Conservation (phyloP, 805 yeast genomes). For the Myxozyma sirexii region DNA sequence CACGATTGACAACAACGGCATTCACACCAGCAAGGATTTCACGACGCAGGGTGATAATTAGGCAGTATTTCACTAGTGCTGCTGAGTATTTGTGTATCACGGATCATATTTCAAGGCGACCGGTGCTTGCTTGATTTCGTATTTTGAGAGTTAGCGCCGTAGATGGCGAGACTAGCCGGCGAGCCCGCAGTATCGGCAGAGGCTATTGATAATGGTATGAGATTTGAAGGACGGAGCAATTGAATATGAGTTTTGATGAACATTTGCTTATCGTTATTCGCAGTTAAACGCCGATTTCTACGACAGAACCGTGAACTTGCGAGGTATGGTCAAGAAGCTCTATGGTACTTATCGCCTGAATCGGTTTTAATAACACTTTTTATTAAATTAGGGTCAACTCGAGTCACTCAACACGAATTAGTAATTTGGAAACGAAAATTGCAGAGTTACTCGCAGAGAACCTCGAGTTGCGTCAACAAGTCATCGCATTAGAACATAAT, state of each 20-base stretch:
- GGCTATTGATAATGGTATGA: constrained; percentile 27
- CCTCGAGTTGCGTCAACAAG: constrained; percentile 28
- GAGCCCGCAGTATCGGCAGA: constrained; percentile 16
- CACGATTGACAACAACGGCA: too few species aligned
- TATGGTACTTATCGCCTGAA: too few species aligned
- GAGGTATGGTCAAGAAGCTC: constrained; percentile 14
- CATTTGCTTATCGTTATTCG: too few species aligned
- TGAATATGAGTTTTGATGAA: too few species aligned
- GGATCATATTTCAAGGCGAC: too few species aligned
- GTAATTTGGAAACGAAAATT: constrained; percentile 24
- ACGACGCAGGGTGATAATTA: too few species aligned
- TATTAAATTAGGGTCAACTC: constrained; percentile 34
- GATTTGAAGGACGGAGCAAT: too few species aligned
- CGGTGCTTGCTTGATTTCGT: background rate
- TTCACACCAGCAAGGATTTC: background rate
- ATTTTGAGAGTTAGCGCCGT: background rate
- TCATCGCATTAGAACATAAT: constrained; percentile 22
- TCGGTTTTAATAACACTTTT: too few species aligned
- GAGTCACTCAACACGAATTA: constrained; percentile 28
- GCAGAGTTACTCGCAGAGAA: constrained; percentile 27
- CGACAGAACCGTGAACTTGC: constrained; percentile 33
- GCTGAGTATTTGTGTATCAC: background rate
- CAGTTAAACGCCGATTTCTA: constrained; percentile 29
- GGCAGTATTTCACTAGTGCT: background rate
- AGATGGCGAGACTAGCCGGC: constrained; percentile 31